Evolutionary conservation across 805 yeast genomes (phyloP).

Genomic region (Cyberlindnera misumaiensis): DNA sequence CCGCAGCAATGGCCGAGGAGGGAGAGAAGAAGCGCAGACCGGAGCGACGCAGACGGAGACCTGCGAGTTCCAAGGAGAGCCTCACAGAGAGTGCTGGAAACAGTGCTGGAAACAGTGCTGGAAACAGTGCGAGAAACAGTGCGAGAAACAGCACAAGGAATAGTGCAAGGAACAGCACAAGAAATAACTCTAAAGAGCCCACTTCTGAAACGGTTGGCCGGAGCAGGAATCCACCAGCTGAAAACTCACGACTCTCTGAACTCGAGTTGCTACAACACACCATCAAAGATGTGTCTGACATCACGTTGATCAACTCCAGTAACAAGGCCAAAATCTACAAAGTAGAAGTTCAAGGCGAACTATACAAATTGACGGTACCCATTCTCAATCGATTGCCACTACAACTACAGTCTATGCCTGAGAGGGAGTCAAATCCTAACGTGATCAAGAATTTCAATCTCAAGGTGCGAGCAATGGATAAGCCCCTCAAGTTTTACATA

Average conservation of each 20-base stretch:
- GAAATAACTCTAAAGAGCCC: neutral
- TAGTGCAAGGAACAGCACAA: neutral
- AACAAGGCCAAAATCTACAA: constrained; percentile 15
- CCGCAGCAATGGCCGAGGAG: no score
- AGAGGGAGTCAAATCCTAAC: constrained; percentile 6
- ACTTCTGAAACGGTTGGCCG: neutral
- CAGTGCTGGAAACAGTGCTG: no score
- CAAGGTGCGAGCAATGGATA: constrained; percentile 11
- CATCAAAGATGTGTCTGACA: constrained; percentile 5
- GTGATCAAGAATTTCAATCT: constrained; percentile 21
- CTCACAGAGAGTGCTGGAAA: no score
- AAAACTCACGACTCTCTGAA: constrained; percentile 12
- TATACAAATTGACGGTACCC: constrained; percentile 17
- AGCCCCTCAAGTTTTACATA: constrained; percentile 13
- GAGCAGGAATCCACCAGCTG: constrained; percentile 1
- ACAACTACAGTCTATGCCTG: constrained; percentile 10
- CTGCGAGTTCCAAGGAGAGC: no score
- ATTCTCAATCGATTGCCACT: constrained; percentile 7
- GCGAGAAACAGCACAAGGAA: no score
- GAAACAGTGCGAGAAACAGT: no score
- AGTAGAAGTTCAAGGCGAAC: constrained; percentile 8
- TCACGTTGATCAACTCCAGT: constrained; percentile 16
- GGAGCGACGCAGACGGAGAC: no score
- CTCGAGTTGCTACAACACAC: constrained; percentile 8
- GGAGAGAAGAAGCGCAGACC: no score